These are phyloP conservation scores for Aspergillus sp. DNA, from an alignment of 2,329 filamentous ascomycete species.

Conservation along the genomic window DNA sequence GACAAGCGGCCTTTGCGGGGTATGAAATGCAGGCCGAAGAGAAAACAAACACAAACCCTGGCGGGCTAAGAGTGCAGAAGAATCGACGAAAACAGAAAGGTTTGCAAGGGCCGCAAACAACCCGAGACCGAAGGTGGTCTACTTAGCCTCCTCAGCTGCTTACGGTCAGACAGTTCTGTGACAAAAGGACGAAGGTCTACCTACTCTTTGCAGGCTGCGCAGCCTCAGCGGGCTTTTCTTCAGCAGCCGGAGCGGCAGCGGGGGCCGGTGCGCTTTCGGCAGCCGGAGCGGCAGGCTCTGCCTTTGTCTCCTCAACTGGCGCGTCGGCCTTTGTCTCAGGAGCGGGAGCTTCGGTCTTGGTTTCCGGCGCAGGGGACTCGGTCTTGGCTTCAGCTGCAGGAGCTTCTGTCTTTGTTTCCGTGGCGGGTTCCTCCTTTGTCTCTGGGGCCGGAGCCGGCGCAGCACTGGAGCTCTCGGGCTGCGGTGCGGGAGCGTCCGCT, in stretches of 20 bases:
- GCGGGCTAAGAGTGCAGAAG: neutral
- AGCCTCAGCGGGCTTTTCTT: conserved; percentile 12
- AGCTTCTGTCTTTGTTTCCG: conserved; percentile 3
- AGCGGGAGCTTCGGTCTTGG: conserved; percentile 1
- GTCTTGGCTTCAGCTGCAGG: conserved; percentile 1
- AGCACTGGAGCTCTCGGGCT: conserved; percentile 10
- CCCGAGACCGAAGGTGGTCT: neutral
- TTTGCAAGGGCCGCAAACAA: neutral
- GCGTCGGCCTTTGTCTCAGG: conserved; percentile 3
- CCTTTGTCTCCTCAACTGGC: conserved; percentile 2
- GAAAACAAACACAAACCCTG: neutral
- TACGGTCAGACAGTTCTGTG: conserved; percentile 3
- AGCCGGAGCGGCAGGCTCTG: conserved; percentile 6
- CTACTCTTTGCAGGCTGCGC: conserved; percentile 10
- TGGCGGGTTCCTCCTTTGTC: conserved; percentile 4
- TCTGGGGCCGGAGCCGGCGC: conserved; percentile 9
- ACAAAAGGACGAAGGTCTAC: neutral
- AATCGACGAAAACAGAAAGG: neutral
- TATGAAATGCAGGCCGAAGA: conserved; percentile 12
- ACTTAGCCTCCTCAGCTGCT: conserved; percentile 10
- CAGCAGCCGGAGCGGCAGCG: conserved; percentile 1
- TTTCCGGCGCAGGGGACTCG: conserved; percentile 5
- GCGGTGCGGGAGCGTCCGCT: conserved; percentile 6
- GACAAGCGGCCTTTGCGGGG: conserved; percentile 13
- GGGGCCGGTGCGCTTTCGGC: neutral